A percentile compares a stretch with the other conserved stretches of the same genome.
Conservation (phyloP, 768 basidiomycete genomes). For the Phylloporus scabripes region DNA sequence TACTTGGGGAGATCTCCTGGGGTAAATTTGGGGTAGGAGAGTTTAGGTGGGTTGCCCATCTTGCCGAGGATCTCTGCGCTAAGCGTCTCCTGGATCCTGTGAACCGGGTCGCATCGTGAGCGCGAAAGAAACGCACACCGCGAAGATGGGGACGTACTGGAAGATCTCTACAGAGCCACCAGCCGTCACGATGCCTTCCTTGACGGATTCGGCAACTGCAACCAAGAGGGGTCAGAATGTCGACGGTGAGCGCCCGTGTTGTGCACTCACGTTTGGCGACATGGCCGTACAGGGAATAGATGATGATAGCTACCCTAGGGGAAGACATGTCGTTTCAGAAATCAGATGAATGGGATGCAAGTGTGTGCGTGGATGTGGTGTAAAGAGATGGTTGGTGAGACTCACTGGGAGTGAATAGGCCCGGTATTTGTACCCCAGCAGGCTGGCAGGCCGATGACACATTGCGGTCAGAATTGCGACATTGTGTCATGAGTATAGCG, state of each 20-base stretch:
- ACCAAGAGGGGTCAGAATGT: not conserved
- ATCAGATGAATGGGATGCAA: too few species aligned
- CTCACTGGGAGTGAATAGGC: not conserved
- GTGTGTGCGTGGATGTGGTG: not conserved
- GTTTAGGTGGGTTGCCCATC: constrained; percentile 68
- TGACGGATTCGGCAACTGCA: constrained; percentile 58
- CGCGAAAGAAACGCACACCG: not conserved
- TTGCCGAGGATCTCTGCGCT: constrained; percentile 55
- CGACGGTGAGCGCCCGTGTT: not conserved
- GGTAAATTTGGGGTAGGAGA: constrained; percentile 40
- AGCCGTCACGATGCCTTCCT: constrained; percentile 40
- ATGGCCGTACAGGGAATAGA: constrained; percentile 74
- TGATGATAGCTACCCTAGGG: constrained; percentile 56
- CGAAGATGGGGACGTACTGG: constrained; percentile 41
- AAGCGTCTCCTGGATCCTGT: constrained; percentile 76
- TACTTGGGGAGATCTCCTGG: constrained; percentile 15
- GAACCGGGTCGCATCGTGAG: too few species aligned
- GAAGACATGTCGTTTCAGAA: constrained; percentile 37
- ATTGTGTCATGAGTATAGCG: not conserved
- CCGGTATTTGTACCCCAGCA: not conserved
- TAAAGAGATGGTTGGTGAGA: not conserved
- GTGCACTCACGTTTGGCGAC: constrained; percentile 54
- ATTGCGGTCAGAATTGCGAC: not conserved
- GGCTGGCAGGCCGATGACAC: not conserved
- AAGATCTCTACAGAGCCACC: constrained; percentile 50